Percentiles rank a stretch among this genome's conserved stretches.
These are phyloP conservation scores for Candida adriatica DNA, from an alignment of 805 yeast genomes.

Conservation along the genomic window DNA sequence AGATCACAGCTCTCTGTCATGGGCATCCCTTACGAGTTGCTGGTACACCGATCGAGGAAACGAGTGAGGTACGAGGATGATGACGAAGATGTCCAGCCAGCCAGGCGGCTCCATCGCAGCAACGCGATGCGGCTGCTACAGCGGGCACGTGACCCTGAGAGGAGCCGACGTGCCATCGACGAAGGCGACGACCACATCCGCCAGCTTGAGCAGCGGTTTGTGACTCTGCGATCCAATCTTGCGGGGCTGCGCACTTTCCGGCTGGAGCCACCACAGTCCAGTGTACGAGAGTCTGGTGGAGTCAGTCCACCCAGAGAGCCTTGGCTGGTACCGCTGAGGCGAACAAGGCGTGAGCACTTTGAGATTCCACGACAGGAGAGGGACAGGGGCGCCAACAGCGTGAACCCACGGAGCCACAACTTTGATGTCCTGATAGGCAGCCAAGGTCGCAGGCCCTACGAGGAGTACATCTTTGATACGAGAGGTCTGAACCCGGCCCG, in stretches of 20 bases:
- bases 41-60: conserved; percentile 1
- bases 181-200: conserved; percentile 2
- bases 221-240: conserved; percentile 1
- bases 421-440: no score
- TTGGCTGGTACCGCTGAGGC: no score
- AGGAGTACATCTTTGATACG: no score
- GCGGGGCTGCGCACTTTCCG: background rate
- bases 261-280: background rate
- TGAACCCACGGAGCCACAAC: no score
- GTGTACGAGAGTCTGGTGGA: conserved; percentile 1
- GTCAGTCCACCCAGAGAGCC: no score
- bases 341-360: no score
- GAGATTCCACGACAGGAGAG: no score
- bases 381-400: no score
- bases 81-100: conserved; percentile 3
- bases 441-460: no score
- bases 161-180: background rate
- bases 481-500: conserved; percentile 1
- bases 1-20: no score
- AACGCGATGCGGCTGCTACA: conserved; percentile 9
- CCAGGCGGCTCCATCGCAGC: conserved; percentile 6
- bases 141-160: conserved; percentile 1
- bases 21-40: conserved; percentile 7
- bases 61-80: conserved; percentile 10
- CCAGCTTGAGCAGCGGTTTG: conserved; percentile 1